Conservation (phyloP, 139 green algal species). For the Marvania coccoides region DNA sequence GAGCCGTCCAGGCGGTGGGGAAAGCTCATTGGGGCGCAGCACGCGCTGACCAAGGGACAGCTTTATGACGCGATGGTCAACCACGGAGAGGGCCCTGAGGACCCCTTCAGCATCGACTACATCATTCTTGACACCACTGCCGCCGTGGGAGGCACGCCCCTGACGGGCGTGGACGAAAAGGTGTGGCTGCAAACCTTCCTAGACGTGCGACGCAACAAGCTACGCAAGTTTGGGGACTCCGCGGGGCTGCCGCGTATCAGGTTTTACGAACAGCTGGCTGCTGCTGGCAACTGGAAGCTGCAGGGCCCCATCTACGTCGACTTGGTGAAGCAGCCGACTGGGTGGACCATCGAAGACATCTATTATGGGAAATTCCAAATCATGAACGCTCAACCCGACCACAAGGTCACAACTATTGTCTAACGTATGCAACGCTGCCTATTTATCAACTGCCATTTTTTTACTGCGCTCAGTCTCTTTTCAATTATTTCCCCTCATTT, state of each 20-base stretch:
- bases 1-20: neutral
- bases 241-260: conserved; percentile 1
- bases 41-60: conserved; percentile 21
- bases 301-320: conserved; percentile 29
- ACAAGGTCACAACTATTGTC: neutral
- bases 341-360: conserved; percentile 12
- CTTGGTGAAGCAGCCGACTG: neutral
- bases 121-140: conserved; percentile 1
- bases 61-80: conserved; percentile 29
- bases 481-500: too few relatives aligned
- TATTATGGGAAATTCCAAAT: conserved; percentile 23
- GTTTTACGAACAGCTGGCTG: conserved; percentile 12
- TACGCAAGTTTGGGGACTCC: neutral
- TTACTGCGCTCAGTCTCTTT: too few relatives aligned
- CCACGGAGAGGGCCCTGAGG: conserved; percentile 14
- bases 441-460: neutral
- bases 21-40: neutral
- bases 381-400: neutral
- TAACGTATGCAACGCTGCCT: neutral
- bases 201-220: neutral
- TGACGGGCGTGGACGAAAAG: conserved; percentile 15
- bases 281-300: conserved; percentile 14
- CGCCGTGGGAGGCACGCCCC: conserved; percentile 5
- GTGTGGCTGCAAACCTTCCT: conserved; percentile 20
- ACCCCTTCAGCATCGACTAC: conserved; percentile 18